Base-by-base conservation (phyloP, 75 land plant species). In the Pseudotsuga menziesii region DNA sequence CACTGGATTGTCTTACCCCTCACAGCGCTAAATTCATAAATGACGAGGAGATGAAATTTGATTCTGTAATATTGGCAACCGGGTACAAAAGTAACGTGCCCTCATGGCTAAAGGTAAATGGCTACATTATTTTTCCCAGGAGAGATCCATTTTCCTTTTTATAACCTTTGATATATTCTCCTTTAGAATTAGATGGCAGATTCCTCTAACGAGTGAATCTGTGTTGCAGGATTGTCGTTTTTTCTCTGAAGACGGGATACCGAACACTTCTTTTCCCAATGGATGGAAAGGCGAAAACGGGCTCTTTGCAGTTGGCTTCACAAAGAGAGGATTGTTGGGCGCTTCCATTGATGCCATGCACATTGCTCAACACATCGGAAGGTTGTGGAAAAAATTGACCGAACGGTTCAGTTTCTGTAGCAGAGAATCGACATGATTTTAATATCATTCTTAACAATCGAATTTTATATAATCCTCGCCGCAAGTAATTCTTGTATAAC, bases 11-110 rank as follows among this genome's bases (percentile, higher is more conserved):
- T 55, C 61, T 91, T 12, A 83, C 89, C 16, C 13, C 16, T 0
- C 56, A 71, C 16, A 78, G 89, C 3, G 91, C 83, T 0, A 78
- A 75, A 29, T 94, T 92, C 66, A 78, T 77, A 3, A 84, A 94
- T 81, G 95, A 88, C 13, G 76, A 32, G 32, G 73, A 61, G 4
- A 81, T 78, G 69, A 73, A 81, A 0, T 94, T 85, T 52, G 95
- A 94, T 78, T 82, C 90, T 12, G 83, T 94, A 1, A 83, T 94
- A 11, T 70, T 94, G 25, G 93, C 94, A 29, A 94, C 93, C 8
- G 98, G 98, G 4, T 94, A 92, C 85, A 90, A 79, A 77, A 92
- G 94, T 86, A 94, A 93, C 72, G 91, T 93, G 2, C 85, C 90
- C 0, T 78, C 75, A 56, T 91, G 96, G 96, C 81, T 93, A 22